Percentiles rank a stretch among this genome's conserved stretches.
These are phyloP conservation scores for Saururus chinensis DNA, from an alignment of 164 flowering plant species.

Conservation along the genomic window DNA sequence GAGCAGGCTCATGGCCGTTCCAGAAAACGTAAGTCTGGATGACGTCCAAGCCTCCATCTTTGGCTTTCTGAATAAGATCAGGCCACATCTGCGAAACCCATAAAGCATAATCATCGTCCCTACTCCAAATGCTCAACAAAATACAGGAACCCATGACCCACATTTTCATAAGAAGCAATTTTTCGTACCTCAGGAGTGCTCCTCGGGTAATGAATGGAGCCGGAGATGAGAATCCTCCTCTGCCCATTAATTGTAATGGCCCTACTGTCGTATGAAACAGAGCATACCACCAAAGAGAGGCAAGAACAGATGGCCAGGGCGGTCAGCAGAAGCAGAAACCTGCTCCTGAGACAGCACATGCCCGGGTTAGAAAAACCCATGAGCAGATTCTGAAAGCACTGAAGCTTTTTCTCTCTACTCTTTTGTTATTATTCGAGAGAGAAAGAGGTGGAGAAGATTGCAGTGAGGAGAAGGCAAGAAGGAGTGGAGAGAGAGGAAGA, in stretches of 20 bases:
- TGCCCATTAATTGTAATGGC: slow-evolving; percentile 61
- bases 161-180: slow-evolving; percentile 7
- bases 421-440: not conserved
- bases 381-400: slow-evolving; percentile 1
- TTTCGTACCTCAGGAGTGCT: slow-evolving; percentile 76
- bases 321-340: not conserved
- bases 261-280: slow-evolving; percentile 64
- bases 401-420: not conserved
- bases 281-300: slow-evolving; percentile 22
- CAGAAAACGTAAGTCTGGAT: slow-evolving; percentile 79
- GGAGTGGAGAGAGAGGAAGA: not conserved
- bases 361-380: slow-evolving; percentile 1
- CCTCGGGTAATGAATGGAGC: slow-evolving; percentile 91
- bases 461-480: not conserved
- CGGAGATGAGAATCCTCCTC: slow-evolving; percentile 68
- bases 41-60: slow-evolving; percentile 78
- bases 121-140: slow-evolving; percentile 2
- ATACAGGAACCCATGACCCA: slow-evolving; percentile 10
- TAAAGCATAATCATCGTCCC: not conserved
- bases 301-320: slow-evolving; percentile 7
- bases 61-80: slow-evolving; percentile 68
- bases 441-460: not conserved
- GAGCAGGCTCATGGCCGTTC: slow-evolving; percentile 85
- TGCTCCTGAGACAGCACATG: too few relatives aligned
- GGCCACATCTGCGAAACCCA: slow-evolving; percentile 71